Base-by-base conservation (phyloP, 257 asterid species). In the Gentiana macrophylla region DNA sequence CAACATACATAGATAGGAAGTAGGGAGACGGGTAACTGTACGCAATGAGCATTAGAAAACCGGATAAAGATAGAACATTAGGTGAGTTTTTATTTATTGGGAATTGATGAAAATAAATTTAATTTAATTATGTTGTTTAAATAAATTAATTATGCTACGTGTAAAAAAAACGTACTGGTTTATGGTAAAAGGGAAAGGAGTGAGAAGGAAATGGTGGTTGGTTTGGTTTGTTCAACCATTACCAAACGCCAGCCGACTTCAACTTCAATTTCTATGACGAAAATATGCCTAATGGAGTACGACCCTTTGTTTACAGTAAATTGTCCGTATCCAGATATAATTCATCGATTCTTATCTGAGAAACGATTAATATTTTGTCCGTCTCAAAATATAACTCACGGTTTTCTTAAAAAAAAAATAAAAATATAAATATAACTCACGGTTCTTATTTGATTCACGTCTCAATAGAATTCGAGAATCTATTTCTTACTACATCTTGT, bases 151-250 rank as follows among this genome's bases (percentile, higher is more conserved):
- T 54, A 12, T n/a, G 9, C 2, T 41, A 41, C 9, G 9, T 41
- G 3, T 9, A 45, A 32, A 24, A 33, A 44, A 32, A 57, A 44
- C 6, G 5, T 32, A 3, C 4, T 0, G 8, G 5, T 54, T 48
- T 49, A 37, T 59, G 67, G 72, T 58, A 63, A 70, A 64, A 53
- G 64, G 55, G 56, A 67, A 57, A 73, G 68, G 75, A 77, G 53
- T 76, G 72, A 77, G 72, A 72, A 82, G 80, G 37, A 74, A 62
- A 75, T 51, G 78, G 83, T 70, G 60, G 90, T 81, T 74, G 89
- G 91, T 81, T 81, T 56, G 84, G 82, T 81, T 79, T 74, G 94
- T 86, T 79, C 82, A 79, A 81, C 94, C 46, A 41, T 41, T 41
- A 41, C 46, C 67, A 79, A 78, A 74, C 69, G 72, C 63, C 79